Base-by-base conservation (phyloP, 192 early-diverging fungal species). In the Dimargaris verticillata region DNA sequence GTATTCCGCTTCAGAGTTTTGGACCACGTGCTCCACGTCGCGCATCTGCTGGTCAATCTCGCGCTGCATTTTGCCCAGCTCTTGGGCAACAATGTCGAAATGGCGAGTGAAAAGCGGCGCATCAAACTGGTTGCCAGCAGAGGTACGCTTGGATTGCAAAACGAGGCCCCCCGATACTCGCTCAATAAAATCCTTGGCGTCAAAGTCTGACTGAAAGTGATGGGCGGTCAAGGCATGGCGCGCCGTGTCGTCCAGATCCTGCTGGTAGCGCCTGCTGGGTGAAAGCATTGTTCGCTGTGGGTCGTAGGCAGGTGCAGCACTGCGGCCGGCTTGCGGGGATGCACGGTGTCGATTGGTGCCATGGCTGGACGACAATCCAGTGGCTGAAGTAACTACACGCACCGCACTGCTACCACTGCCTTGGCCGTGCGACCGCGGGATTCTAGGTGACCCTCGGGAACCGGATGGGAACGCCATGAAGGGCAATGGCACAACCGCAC, bases 41-140 rank as follows among this genome's bases (percentile, higher is more conserved):
- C 85, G 79, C 44, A 93, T 93, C 61, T 88, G 83, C 50, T 81
- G 78, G 20, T 86, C 87, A 53, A 99, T 79, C 52, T 83, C 80
- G 44, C 75, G 74, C 61, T 84, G 77, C 20, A 95, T 65, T 55
- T 79, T 77, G 41, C 82, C 68, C n/a, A 99, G 79, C 60, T 93
- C 87, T 50, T 92, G 86, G 47, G 88, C 70, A 6, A 85, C 83
- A 29, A 78, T 77, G 66, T 99, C 93, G 70, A 95, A 95, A 18
- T 82, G 87, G 38, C 89, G 76, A 51, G 95, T 92, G 68, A 95
- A 92, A 2, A 89, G 88, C 64, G 90, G 88, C 45, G 92, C 85
- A 72, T 97, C 91, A 49, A 94, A 89, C 80, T 71, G 65, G 44
- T 48, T 61, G 48, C 65, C 63, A 2, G 33, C 33, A 38, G 33